Conservation (phyloP, 371 early-diverging fungal genomes). For the Rhizopus arrhizus region DNA sequence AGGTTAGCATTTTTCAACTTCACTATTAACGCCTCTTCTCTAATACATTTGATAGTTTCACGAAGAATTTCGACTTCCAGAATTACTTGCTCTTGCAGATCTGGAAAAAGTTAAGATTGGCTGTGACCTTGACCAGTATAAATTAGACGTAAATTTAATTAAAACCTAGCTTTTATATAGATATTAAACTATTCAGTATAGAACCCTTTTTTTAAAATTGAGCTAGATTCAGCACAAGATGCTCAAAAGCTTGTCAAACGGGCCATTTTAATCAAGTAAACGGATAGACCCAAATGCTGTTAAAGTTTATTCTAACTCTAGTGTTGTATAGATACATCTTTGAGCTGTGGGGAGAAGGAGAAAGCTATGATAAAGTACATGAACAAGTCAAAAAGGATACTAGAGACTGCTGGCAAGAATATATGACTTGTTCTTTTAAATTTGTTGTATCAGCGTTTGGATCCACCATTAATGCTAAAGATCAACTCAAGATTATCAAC, state of each 20-base stretch:
- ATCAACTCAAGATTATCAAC: slow-evolving; percentile 82
- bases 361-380: slow-evolving; percentile 66
- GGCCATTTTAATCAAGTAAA: slow-evolving; percentile 84
- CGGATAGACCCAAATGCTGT: neutral
- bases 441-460: slow-evolving; percentile 83
- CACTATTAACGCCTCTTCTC: neutral
- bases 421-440: slow-evolving; percentile 73
- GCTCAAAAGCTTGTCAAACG: slow-evolving; percentile 79
- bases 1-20: slow-evolving; percentile 23
- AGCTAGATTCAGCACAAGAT: slow-evolving; percentile 68
- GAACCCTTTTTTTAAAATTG: slow-evolving; percentile 81
- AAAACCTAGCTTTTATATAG: too few relatives aligned
- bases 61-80: slow-evolving; percentile 76
- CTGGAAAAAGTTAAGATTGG: slow-evolving; percentile 67
- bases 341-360: slow-evolving; percentile 78
- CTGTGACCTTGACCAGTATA: slow-evolving; percentile 59
- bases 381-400: slow-evolving; percentile 57
- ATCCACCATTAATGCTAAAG: slow-evolving; percentile 62
- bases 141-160: slow-evolving; percentile 46
- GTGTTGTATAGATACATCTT: slow-evolving; percentile 60
- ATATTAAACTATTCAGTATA: slow-evolving; percentile 21
- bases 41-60: slow-evolving; percentile 42
- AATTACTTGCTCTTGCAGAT: slow-evolving; percentile 79
- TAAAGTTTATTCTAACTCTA: neutral
- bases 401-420: slow-evolving; percentile 61